phyloP scores from a whole-genome alignment of 179 eudicot species.

The Patellifolia procumbens region DNA sequence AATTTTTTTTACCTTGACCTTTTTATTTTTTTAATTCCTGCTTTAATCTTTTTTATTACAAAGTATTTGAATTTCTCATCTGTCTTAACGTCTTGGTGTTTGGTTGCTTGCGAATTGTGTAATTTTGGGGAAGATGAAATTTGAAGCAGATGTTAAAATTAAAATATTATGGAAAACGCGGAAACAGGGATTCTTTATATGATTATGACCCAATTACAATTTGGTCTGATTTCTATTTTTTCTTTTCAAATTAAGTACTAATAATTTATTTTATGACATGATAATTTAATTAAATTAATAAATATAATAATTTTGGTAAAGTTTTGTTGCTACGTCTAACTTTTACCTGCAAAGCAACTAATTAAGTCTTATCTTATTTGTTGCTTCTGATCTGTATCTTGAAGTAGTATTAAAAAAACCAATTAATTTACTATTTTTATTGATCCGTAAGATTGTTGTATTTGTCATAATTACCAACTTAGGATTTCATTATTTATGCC shows the following conservation, averaged over 20 bases:
- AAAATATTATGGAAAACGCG: constrained; percentile 34
- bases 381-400: constrained; percentile 29
- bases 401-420: not conserved
- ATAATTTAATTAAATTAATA: not conserved
- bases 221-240: constrained; percentile 18
- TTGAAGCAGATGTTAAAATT: constrained; percentile 25
- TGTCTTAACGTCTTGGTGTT: constrained; percentile 17
- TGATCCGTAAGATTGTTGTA: constrained; percentile 11
- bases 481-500: constrained; percentile 1
- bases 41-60: not conserved
- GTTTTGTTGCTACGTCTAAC: constrained; percentile 27
- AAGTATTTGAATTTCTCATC: not conserved
- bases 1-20: not conserved
- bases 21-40: not conserved
- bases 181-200: constrained; percentile 32
- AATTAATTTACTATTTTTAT: not conserved
- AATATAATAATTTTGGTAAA: constrained; percentile 6
- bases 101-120: constrained; percentile 26
- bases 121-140: constrained; percentile 31
- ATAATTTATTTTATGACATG: constrained; percentile 7
- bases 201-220: constrained; percentile 35
- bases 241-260: constrained; percentile 23
- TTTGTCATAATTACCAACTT: not conserved
- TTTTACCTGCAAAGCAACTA: constrained; percentile 33
- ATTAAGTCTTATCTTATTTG: constrained; percentile 28